Percentiles rank a stretch among this genome's conserved stretches.
phyloP scores from a whole-genome alignment of 805 yeast genomes.

The Teunomyces pallodes region DNA sequence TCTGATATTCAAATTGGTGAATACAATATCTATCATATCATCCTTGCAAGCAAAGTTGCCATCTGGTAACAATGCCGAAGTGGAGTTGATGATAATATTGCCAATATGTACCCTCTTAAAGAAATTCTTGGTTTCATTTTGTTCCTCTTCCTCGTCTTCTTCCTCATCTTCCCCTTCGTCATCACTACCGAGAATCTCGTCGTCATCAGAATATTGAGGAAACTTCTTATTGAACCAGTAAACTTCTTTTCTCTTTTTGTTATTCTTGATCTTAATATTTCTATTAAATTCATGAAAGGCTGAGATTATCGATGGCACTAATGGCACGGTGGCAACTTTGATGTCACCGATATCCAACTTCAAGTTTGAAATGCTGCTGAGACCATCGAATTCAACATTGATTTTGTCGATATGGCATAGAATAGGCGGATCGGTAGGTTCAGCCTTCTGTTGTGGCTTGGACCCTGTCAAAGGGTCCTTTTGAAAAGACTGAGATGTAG shows the following conservation, averaged over 20 bases:
- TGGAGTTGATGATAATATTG: constrained; percentile 40
- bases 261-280: constrained; percentile 29
- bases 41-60: constrained; percentile 43
- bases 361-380: constrained; percentile 31
- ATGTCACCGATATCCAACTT: constrained; percentile 39
- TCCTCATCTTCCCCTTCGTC: constrained; percentile 11
- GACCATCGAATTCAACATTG: constrained; percentile 49
- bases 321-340: constrained; percentile 44
- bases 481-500: constrained; percentile 52
- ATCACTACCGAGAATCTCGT: constrained; percentile 8
- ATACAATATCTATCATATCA: constrained; percentile 23
- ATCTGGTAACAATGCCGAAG: constrained; percentile 40
- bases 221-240: constrained; percentile 10
- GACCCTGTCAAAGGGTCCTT: not conserved
- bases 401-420: constrained; percentile 35
- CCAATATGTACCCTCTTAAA: constrained; percentile 40
- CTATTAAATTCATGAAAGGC: constrained; percentile 38
- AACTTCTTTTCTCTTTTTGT: constrained; percentile 24
- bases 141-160: constrained; percentile 14
- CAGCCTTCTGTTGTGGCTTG: not conserved
- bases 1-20: constrained; percentile 34
- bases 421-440: constrained; percentile 12
- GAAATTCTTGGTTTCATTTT: constrained; percentile 13
- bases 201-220: constrained; percentile 23
- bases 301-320: constrained; percentile 36